Evolutionary conservation across 208 protist genomes (phyloP).

Genomic region (Crithidia sp.): DNA sequence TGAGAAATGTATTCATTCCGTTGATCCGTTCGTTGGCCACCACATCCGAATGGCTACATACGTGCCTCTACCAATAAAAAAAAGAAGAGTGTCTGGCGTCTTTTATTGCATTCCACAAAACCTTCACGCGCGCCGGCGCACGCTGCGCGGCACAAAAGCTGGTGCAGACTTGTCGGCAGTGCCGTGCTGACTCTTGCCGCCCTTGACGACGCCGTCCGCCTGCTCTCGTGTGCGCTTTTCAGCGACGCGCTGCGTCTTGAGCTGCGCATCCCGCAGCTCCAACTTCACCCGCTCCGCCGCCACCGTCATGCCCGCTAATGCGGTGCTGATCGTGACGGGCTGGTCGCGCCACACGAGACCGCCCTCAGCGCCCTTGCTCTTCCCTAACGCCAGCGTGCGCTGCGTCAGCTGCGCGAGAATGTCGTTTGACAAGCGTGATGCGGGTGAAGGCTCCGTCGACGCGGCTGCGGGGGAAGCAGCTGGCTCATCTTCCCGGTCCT

Average conservation of each 20-base stretch:
- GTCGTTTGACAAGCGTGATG: conserved; percentile 4
- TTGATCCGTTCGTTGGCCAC: no score
- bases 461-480: neutral
- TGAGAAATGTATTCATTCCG: no score
- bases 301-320: conserved; percentile 59
- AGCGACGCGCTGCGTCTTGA: conserved; percentile 24
- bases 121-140: conserved; percentile 40
- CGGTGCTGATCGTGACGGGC: conserved; percentile 51
- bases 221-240: conserved; percentile 31
- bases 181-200: neutral
- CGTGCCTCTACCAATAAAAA: no score
- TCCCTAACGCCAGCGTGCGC: conserved; percentile 35
- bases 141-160: conserved; percentile 61
- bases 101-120: neutral
- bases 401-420: conserved; percentile 15
- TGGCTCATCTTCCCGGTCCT: neutral
- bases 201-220: neutral
- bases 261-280: conserved; percentile 49
- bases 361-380: neutral
- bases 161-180: conserved; percentile 10
- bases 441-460: neutral
- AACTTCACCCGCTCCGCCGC: conserved; percentile 53
- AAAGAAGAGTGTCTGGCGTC: no score
- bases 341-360: conserved; percentile 43
- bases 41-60: no score